phyloP scores from a whole-genome alignment of 2,329 filamentous ascomycete species.

The Alternaria gaisen region DNA sequence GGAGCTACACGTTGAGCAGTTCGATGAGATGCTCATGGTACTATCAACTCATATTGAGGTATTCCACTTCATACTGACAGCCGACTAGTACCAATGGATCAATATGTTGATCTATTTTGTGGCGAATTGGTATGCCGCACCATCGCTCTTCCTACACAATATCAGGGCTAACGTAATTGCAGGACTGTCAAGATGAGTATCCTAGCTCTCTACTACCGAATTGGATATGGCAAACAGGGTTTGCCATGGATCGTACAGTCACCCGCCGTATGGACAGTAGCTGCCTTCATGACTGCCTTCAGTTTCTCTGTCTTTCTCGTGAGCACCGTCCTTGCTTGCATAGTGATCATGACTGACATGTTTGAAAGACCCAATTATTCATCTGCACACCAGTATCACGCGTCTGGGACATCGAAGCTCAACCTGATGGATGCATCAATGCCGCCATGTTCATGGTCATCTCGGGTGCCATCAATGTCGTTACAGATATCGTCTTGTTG shows the following conservation, averaged over 20 bases:
- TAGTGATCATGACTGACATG: not conserved
- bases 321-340: not conserved
- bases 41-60: not conserved
- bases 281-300: slow-evolving; percentile 31
- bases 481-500: slow-evolving; percentile 34
- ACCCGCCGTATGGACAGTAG: slow-evolving; percentile 31
- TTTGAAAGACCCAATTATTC: slow-evolving; percentile 28
- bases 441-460: slow-evolving; percentile 29
- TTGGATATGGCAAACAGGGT: slow-evolving; percentile 34
- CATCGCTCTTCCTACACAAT: not conserved
- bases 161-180: not conserved
- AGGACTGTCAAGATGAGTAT: slow-evolving; percentile 46
- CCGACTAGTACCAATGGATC: slow-evolving; percentile 37
- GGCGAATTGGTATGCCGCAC: slow-evolving; percentile 33
- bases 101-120: slow-evolving; percentile 40
- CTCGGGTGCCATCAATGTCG: slow-evolving; percentile 37
- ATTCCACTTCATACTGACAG: not conserved
- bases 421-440: slow-evolving; percentile 30
- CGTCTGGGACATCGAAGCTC: slow-evolving; percentile 29
- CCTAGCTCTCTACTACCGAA: slow-evolving; percentile 39
- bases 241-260: slow-evolving; percentile 36
- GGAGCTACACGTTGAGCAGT: slow-evolving; percentile 27
- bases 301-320: slow-evolving; percentile 35
- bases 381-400: slow-evolving; percentile 31
- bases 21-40: slow-evolving; percentile 37